phyloP scores from a whole-genome alignment of 2,329 filamentous ascomycete genomes.

The Alternaria infectoria region DNA sequence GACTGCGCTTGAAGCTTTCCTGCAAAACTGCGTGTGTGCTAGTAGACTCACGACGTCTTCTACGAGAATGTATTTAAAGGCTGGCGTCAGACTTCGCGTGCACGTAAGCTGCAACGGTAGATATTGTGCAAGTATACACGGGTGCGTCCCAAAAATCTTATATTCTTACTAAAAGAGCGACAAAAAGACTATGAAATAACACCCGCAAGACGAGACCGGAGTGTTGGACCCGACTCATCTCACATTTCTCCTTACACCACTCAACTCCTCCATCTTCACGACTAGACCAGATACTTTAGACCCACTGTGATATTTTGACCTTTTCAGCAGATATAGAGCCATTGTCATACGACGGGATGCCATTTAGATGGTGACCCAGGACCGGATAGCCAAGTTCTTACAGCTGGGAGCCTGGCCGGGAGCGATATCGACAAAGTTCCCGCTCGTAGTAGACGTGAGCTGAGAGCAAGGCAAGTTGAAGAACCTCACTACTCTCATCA shows the following conservation, averaged over 20 bases:
- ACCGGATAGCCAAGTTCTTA: conserved; percentile 6
- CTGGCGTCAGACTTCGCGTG: background rate
- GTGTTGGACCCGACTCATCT: conserved; percentile 8
- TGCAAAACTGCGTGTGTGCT: background rate
- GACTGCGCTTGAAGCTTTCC: background rate
- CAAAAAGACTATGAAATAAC: conserved; percentile 1
- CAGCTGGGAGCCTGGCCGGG: conserved; percentile 8
- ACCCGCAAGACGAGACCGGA: background rate
- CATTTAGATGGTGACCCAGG: conserved; percentile 10
- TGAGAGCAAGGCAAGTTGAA: conserved; percentile 10
- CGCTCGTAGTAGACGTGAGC: background rate
- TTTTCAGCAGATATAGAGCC: no score
- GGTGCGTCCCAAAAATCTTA: background rate
- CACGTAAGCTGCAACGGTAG: background rate
- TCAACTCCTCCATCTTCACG: no score
- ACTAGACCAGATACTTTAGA: background rate
- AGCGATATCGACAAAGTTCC: conserved; percentile 11
- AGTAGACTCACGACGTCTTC: background rate
- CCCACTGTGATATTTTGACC: background rate
- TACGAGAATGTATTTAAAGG: background rate
- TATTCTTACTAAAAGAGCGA: background rate
- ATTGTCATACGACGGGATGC: background rate
- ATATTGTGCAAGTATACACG: background rate
- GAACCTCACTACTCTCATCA: conserved; percentile 1
- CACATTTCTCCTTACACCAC: background rate